These are phyloP conservation scores for Coccomyxa sp. DNA, from an alignment of 139 green algal genomes.

Conservation along the genomic window DNA sequence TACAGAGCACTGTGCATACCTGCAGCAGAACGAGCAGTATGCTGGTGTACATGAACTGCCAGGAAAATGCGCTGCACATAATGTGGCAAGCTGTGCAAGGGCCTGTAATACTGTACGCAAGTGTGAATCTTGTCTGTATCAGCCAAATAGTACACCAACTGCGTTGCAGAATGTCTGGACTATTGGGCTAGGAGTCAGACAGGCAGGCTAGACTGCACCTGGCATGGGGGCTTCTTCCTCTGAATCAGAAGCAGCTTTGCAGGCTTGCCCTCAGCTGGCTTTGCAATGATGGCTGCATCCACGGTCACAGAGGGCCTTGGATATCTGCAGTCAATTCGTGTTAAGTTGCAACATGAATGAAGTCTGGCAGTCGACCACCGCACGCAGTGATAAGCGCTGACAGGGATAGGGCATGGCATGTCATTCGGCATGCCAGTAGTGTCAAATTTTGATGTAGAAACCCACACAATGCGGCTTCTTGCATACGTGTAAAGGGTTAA, in stretches of 20 bases:
- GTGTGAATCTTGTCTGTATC: not conserved
- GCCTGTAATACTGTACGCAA: not conserved
- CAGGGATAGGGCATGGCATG: not conserved
- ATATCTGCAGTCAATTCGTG: slow-evolving; percentile 40
- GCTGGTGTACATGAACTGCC: not conserved
- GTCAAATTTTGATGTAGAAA: not conserved
- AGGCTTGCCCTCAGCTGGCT: slow-evolving; percentile 16
- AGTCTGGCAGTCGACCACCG: too few relatives aligned
- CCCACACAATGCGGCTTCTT: too few relatives aligned
- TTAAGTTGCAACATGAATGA: not conserved
- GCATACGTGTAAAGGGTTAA: too few relatives aligned
- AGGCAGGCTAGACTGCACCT: slow-evolving; percentile 26
- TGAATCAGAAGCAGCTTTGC: slow-evolving; percentile 66
- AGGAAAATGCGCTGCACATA: not conserved
- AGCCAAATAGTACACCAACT: not conserved
- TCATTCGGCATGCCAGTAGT: not conserved
- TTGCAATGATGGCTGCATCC: slow-evolving; percentile 52
- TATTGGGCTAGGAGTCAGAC: not conserved
- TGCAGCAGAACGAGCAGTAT: not conserved
- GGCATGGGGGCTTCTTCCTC: slow-evolving; percentile 59
- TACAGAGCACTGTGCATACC: not conserved
- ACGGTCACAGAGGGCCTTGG: slow-evolving; percentile 64
- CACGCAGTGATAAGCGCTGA: not conserved
- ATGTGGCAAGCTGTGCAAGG: not conserved
- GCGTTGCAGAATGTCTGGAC: not conserved